Evolutionary conservation across 169 alveolate species (phyloP).

Genomic region (Ichthyophthirius multifiliis): DNA sequence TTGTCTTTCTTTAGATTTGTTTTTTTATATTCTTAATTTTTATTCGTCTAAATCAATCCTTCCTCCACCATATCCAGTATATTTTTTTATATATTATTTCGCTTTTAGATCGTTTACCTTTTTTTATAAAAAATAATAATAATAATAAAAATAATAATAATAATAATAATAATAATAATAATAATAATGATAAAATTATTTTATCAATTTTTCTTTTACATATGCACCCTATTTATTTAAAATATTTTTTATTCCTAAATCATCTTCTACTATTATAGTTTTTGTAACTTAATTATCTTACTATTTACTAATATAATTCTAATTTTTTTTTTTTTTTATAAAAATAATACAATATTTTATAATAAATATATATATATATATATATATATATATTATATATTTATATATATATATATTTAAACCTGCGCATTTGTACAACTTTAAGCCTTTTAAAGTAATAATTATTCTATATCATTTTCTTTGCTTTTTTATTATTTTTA

Average conservation of each 20-base stretch:
- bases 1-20: not conserved
- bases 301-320: not conserved
- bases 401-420: not conserved
- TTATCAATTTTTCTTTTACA: not conserved
- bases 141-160: not conserved
- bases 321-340: not conserved
- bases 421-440: too few species aligned
- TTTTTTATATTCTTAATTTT: not conserved
- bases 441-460: not conserved
- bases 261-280: not conserved
- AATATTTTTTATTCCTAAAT: not conserved
- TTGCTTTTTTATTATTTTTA: not conserved
- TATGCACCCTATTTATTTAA: not conserved
- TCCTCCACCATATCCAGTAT: not conserved
- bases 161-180: not conserved
- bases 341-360: not conserved
- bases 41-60: not conserved
- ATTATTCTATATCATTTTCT: not conserved
- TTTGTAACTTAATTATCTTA: not conserved
- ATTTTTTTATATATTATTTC: not conserved
- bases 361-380: not conserved
- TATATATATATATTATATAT: not conserved
- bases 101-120: conserved; percentile 4
- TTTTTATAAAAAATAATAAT: not conserved
- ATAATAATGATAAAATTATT: too few species aligned